phyloP scores from a whole-genome alignment of 1,139 yeast genomes.

The Pichia sp. region DNA sequence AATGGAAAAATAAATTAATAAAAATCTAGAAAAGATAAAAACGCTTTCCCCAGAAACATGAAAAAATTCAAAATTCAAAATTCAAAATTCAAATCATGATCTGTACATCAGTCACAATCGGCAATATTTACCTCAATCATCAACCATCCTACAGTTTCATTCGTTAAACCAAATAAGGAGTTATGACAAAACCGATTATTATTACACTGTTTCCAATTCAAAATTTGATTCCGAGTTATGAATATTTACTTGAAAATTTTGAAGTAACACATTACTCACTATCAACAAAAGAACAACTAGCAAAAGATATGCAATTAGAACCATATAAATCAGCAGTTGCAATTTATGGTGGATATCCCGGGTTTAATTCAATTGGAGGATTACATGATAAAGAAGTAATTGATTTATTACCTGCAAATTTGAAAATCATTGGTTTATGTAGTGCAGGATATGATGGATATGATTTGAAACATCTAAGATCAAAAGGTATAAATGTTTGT shows the following conservation, averaged over 20 bases:
- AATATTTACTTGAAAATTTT: constrained; percentile 34
- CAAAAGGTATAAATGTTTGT: constrained; percentile 48
- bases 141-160: neutral
- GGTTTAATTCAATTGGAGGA: constrained; percentile 46
- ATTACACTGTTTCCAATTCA: constrained; percentile 42
- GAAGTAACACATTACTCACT: constrained; percentile 40
- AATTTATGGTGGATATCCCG: constrained; percentile 60
- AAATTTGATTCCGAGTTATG: constrained; percentile 34
- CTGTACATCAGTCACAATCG: too few relatives aligned
- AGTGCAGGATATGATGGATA: constrained; percentile 67
- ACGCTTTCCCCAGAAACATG: too few relatives aligned
- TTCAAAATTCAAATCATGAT: too few relatives aligned
- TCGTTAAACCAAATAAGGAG: too few relatives aligned
- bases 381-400: constrained; percentile 39
- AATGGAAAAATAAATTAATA: too few relatives aligned
- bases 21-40: too few relatives aligned
- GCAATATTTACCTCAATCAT: neutral
- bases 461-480: constrained; percentile 39
- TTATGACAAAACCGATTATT: constrained; percentile 31
- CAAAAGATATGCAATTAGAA: constrained; percentile 30
- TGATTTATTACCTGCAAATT: constrained; percentile 41
- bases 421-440: constrained; percentile 56
- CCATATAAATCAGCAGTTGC: constrained; percentile 42
- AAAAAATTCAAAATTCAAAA: too few relatives aligned
- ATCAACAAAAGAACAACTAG: constrained; percentile 37